Conservation (phyloP, 805 yeast species). For the Isabelozyma gotoi region DNA sequence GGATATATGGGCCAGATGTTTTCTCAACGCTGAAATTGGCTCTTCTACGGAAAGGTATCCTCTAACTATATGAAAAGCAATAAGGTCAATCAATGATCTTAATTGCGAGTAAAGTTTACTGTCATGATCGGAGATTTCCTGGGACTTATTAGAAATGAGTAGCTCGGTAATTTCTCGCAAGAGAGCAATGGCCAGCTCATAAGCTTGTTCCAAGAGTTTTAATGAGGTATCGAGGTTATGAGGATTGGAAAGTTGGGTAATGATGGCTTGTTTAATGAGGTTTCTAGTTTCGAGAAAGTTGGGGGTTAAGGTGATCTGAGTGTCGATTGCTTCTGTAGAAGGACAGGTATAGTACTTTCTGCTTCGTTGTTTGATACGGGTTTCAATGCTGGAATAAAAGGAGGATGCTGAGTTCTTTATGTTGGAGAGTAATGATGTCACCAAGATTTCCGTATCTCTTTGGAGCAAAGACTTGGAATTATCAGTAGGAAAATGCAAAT, state of each 20-base stretch:
- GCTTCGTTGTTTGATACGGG: conserved; percentile 30
- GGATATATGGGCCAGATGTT: conserved; percentile 63
- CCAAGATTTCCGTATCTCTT: conserved; percentile 31
- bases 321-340: conserved; percentile 18
- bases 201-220: conserved; percentile 30
- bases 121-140: conserved; percentile 27
- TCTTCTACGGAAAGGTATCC: conserved; percentile 59
- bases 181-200: conserved; percentile 28
- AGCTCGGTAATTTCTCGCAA: conserved; percentile 11
- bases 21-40: conserved; percentile 57
- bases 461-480: conserved; percentile 1
- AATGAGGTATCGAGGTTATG: conserved; percentile 31
- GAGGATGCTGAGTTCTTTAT: conserved; percentile 28
- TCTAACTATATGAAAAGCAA: conserved; percentile 63
- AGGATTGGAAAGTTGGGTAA: conserved; percentile 31
- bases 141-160: conserved; percentile 6
- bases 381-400: conserved; percentile 33
- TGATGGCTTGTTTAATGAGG: conserved; percentile 33
- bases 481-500: conserved; percentile 13
- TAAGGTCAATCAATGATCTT: conserved; percentile 54
- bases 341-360: conserved; percentile 39
- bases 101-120: conserved; percentile 26
- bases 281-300: conserved; percentile 38
- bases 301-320: conserved; percentile 33
- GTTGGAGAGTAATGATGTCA: conserved; percentile 27